Base-by-base conservation (phyloP, 352 stramenopile species). In the Phytophthora ohioensis region DNA sequence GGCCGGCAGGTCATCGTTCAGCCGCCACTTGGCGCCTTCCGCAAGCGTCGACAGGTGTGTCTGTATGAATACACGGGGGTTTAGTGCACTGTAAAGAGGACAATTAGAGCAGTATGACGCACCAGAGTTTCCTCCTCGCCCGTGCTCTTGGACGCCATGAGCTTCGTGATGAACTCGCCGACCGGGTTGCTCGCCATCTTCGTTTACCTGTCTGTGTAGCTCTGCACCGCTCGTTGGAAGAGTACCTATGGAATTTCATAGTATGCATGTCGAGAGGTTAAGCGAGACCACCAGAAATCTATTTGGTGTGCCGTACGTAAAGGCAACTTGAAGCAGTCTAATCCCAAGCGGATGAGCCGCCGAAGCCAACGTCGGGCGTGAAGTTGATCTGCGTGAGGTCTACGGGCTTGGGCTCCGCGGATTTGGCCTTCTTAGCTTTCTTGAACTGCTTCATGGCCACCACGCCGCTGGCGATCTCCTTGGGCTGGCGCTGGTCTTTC, bases 371-470 rank as follows among this genome's bases (percentile, higher is more conserved):
- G 45, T 79, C 78, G 0, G 84, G 80, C 42, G 81, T 83, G 27
- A 93, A 91, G 64, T 89, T 79, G 43, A 91, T 70, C 61, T 85
- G 76, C 15, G 80, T 77, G 13, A 93, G 64, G 53, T 93, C 82
- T 12, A 95, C 70, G 1, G 53, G 45, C 41, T 71, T 79, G 30
- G 42, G 53, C 17, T 73, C 56, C 5, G 43, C 42, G 3, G 36
- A 69, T 52, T 84, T 88, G 49, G 30, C 38, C 60, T 84, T 81
- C 57, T 83, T 90, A 7, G 71, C 11, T 58, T 91, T 94, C 61
- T 91, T 95, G 55, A 93, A 85, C 54, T 93, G 79, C 70, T 93
- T 93, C 13, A 93, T 77, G 32, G 84, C 82, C 47, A 95, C 63
- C 15, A 93, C 88, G 15, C 88, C 88, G 56, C 88, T 95, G 3